Percentiles rank a stretch among this genome's conserved stretches.
Evolutionary conservation across 2,329 filamentous ascomycete genomes (phyloP).

Genomic region (Corynespora cassiicola): DNA sequence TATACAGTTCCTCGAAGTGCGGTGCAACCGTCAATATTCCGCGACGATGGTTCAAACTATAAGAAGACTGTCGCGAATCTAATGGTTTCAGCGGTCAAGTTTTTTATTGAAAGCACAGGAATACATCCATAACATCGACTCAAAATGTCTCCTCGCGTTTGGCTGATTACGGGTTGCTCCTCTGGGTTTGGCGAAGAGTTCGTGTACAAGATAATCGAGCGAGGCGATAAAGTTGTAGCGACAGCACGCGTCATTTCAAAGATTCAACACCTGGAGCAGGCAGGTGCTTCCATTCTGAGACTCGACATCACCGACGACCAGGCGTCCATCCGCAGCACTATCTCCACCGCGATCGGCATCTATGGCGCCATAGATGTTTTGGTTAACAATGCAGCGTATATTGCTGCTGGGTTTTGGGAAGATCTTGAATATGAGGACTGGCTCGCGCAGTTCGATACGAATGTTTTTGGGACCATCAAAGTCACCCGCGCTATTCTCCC

Average conservation of each 20-base stretch:
- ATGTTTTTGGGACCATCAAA: conserved; percentile 4
- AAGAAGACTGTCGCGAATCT: no score
- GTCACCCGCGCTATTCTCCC: conserved; percentile 4
- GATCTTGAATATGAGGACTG: conserved; percentile 2
- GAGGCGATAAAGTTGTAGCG: conserved; percentile 52
- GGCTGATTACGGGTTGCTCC: conserved; percentile 54
- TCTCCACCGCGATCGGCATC: conserved; percentile 32
- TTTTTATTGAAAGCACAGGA: no score
- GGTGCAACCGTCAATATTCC: no score
- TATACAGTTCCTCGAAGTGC: no score
- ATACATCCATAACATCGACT: no score
- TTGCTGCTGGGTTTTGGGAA: conserved; percentile 1
- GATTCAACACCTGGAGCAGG: conserved; percentile 27
- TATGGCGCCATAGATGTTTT: conserved; percentile 48
- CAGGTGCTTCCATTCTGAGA: conserved; percentile 33
- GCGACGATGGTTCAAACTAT: no score
- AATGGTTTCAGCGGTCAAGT: no score
- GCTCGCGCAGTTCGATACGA: conserved; percentile 4
- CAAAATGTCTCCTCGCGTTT: conserved; percentile 36
- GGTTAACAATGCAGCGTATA: conserved; percentile 46
- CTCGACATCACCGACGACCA: conserved; percentile 43
- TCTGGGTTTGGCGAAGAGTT: conserved; percentile 51
- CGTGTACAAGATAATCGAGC: conserved; percentile 41
- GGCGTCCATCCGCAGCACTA: conserved; percentile 28
- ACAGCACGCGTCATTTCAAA: conserved; percentile 44